These are phyloP conservation scores for Oryza meridionalis DNA, from an alignment of 176 grass and related monocot genomes.

Conservation along the genomic window DNA sequence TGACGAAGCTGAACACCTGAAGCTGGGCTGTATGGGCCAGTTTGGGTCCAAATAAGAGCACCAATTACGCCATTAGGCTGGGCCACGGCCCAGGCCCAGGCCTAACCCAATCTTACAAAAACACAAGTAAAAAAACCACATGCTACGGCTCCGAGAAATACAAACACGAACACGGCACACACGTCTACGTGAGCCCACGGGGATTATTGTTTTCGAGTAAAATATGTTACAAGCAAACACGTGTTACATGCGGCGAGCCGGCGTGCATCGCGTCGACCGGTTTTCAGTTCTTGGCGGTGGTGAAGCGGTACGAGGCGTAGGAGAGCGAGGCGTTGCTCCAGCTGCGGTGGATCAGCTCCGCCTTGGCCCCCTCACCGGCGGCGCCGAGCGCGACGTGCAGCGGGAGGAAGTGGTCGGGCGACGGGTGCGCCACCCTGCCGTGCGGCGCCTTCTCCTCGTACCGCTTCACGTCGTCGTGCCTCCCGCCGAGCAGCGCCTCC, in stretches of 20 bases:
- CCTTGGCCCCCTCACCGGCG: conserved; percentile 60
- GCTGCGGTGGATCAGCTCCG: conserved; percentile 73
- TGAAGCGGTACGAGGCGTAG: conserved; percentile 72
- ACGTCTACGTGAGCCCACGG: too few relatives aligned
- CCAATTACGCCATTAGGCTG: too few relatives aligned
- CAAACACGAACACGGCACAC: rapidly evolving
- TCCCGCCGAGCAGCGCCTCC: conserved; percentile 67
- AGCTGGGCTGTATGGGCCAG: too few relatives aligned
- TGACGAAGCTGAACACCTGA: too few relatives aligned
- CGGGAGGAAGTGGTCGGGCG: conserved; percentile 84
- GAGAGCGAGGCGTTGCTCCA: conserved; percentile 65
- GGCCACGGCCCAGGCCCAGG: too few relatives aligned
- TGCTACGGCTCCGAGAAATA: too few relatives aligned
- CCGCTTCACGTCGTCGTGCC: conserved; percentile 70
- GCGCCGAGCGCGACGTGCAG: conserved; percentile 92
- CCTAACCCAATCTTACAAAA: too few relatives aligned
- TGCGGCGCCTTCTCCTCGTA: conserved; percentile 66
- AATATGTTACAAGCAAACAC: background rate
- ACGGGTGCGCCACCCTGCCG: conserved; percentile 73
- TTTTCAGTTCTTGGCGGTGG: background rate
- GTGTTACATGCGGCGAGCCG: background rate
- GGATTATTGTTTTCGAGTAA: too few relatives aligned
- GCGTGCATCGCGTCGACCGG: too few relatives aligned
- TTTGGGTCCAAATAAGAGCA: too few relatives aligned
- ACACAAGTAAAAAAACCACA: too few relatives aligned